phyloP scores from a whole-genome alignment of 768 basidiomycete species.

The Tremella mesenterica region DNA sequence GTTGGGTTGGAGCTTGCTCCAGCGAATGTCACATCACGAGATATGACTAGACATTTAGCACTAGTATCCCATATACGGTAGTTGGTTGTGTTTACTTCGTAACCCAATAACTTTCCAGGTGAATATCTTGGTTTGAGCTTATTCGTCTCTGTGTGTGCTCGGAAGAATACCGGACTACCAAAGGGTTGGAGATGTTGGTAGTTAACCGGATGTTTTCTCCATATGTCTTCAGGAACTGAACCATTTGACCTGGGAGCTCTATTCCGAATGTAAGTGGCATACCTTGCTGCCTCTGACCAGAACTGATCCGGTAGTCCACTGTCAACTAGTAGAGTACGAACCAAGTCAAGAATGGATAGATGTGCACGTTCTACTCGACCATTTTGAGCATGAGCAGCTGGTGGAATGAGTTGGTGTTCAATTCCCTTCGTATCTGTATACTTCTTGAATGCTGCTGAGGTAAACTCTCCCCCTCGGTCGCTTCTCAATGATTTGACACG shows the following conservation, averaged over 20 bases:
- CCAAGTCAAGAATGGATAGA: constrained; percentile 1
- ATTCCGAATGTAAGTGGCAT: constrained; percentile 4
- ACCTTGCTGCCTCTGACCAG: constrained; percentile 2
- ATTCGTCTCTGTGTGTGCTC: background rate
- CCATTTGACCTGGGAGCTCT: background rate
- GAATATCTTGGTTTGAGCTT: background rate
- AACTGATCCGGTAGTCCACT: no score
- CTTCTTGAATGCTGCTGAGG: background rate
- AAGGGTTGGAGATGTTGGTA: no score
- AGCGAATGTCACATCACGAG: background rate
- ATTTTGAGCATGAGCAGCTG: no score
- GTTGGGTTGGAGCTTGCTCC: no score
- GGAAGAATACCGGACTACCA: background rate
- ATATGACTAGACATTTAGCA: background rate
- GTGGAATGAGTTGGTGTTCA: constrained; percentile 1
- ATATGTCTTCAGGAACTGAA: constrained; percentile 1
- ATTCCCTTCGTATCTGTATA: constrained; percentile 1
- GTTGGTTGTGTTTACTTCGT: background rate
- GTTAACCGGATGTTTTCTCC: background rate
- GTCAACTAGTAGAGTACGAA: constrained; percentile 1
- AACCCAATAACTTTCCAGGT: background rate
- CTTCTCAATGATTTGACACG: background rate
- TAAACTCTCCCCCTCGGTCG: constrained; percentile 6
- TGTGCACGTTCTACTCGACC: constrained; percentile 6
- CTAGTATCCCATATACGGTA: no score